Conservation (phyloP, 148 eudicot genomes). For the Oxyria digyna region DNA sequence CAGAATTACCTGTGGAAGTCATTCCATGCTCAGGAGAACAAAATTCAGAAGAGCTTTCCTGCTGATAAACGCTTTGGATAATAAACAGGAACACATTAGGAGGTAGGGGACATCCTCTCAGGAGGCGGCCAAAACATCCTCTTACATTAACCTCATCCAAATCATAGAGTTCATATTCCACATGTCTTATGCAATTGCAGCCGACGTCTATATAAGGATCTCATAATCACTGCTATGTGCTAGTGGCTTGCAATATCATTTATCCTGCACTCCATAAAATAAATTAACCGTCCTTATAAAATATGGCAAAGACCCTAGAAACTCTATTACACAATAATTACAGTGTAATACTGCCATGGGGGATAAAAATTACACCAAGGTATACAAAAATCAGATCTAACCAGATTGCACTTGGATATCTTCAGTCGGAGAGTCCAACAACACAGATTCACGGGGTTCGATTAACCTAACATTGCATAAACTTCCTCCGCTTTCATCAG, state of each 20-base stretch:
- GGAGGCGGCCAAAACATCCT: no score
- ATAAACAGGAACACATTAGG: no score
- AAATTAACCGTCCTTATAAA: not conserved
- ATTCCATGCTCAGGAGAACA: not conserved
- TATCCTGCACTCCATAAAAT: not conserved
- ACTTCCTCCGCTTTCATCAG: constrained; percentile 85
- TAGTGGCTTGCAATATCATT: no score
- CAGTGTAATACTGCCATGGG: not conserved
- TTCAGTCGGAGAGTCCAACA: constrained; percentile 10
- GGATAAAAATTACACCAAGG: not conserved
- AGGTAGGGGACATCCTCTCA: no score
- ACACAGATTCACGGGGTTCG: constrained; percentile 19
- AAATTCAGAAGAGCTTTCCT: not conserved
- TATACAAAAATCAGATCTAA: not conserved
- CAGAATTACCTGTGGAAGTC: not conserved
- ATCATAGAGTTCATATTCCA: no score
- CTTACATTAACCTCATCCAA: no score
- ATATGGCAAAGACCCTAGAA: no score
- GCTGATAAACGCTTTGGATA: no score
- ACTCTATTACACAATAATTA: not conserved
- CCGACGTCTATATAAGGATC: no score
- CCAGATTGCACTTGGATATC: constrained; percentile 8
- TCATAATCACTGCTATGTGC: no score
- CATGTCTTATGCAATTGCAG: no score
- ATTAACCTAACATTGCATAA: constrained; percentile 62